Conservation (phyloP, 2,329 filamentous ascomycete genomes). For the Chrysoporthe deuterocubensis region DNA sequence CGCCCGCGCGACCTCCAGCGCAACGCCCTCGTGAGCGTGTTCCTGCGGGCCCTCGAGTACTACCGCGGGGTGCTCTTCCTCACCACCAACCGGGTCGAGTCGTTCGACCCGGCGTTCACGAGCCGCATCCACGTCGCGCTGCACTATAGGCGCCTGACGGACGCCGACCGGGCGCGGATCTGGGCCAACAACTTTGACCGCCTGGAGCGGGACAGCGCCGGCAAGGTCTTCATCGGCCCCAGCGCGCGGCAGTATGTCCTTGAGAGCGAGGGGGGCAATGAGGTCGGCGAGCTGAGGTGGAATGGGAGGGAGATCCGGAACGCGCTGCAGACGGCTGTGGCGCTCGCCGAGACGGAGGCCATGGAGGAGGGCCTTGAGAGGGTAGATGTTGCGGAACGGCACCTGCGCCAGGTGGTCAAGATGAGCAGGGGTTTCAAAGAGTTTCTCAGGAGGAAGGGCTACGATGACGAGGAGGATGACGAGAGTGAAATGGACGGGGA, state of each 20-base stretch:
- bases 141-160: slow-evolving; percentile 47
- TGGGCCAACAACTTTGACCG: slow-evolving; percentile 53
- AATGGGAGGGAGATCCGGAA: slow-evolving; percentile 46
- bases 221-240: slow-evolving; percentile 43
- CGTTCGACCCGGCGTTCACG: slow-evolving; percentile 53
- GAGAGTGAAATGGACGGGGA: slow-evolving; percentile 26
- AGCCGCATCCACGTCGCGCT: slow-evolving; percentile 55
- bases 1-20: slow-evolving; percentile 47
- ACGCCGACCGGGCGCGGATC: slow-evolving; percentile 49
- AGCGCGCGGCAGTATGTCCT: slow-evolving; percentile 45
- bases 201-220: slow-evolving; percentile 45
- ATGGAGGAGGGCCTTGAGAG: slow-evolving; percentile 40
- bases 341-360: slow-evolving; percentile 48
- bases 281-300: slow-evolving; percentile 45
- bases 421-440: slow-evolving; percentile 46
- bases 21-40: slow-evolving; percentile 53
- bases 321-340: slow-evolving; percentile 48
- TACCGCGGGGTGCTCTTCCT: slow-evolving; percentile 55
- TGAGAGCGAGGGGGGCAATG: slow-evolving; percentile 31
- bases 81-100: slow-evolving; percentile 53
- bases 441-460: slow-evolving; percentile 33
- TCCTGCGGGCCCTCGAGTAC: slow-evolving; percentile 56
- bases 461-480: slow-evolving; percentile 25
- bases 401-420: slow-evolving; percentile 42
- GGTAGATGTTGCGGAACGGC: slow-evolving; percentile 40